Percentiles rank a stretch among this genome's conserved stretches.
Evolutionary conservation across 257 asterid species (phyloP).

Genomic region (Paulownia fortunei): DNA sequence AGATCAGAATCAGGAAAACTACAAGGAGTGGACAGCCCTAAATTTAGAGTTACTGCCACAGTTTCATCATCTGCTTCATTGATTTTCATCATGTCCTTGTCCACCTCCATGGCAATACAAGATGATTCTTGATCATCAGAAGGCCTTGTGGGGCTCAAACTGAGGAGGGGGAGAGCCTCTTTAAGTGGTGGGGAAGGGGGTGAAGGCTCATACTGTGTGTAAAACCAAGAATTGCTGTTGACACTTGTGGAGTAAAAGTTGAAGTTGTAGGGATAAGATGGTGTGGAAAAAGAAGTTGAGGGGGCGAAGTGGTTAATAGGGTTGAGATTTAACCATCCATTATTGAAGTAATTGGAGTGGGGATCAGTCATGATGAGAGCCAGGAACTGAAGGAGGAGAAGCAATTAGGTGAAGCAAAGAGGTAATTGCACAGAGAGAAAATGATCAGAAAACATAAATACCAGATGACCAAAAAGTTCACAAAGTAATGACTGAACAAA

Average conservation of each 20-base stretch:
- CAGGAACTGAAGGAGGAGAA: not conserved
- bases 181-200: conserved; percentile 77
- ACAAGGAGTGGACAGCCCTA: conserved; percentile 60
- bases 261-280: conserved; percentile 34
- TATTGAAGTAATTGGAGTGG: conserved; percentile 40
- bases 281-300: conserved; percentile 21
- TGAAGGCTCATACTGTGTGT: conserved; percentile 27
- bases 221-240: conserved; percentile 5
- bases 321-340: conserved; percentile 50
- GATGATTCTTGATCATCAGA: conserved; percentile 22
- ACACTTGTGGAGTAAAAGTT: conserved; percentile 24
- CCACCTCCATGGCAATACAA: conserved; percentile 47
- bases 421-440: conserved; percentile 4
- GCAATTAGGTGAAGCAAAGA: conserved; percentile 8
- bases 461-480: conserved; percentile 35
- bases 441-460: conserved; percentile 8
- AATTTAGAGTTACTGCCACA: conserved; percentile 41
- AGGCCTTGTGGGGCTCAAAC: conserved; percentile 59
- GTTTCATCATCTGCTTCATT: conserved; percentile 39
- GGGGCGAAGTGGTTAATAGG: conserved; percentile 37
- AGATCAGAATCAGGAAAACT: conserved; percentile 37
- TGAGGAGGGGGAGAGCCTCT: conserved; percentile 77
- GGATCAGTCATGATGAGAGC: conserved; percentile 62
- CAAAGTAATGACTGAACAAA: conserved; percentile 51
- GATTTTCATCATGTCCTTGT: conserved; percentile 13